Evolutionary conservation across 176 grass and related monocot species (phyloP).

Genomic region (Tuctoria greenei): DNA sequence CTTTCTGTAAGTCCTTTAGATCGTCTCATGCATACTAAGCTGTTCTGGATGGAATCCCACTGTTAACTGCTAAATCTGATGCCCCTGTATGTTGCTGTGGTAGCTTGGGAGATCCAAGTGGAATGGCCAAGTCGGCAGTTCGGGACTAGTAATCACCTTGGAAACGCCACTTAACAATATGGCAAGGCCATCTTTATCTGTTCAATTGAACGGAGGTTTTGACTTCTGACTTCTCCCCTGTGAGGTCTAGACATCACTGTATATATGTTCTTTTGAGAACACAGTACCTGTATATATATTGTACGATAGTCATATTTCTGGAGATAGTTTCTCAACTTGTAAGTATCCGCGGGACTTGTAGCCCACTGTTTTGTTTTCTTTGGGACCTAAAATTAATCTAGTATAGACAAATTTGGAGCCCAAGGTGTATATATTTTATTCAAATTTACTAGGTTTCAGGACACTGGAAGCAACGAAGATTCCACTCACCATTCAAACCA

Average conservation of each 20-base stretch:
- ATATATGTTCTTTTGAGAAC: constrained; percentile 22
- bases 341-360: background rate
- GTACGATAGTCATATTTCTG: constrained; percentile 5
- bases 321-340: constrained; percentile 24
- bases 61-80: background rate
- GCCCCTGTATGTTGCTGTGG: background rate
- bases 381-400: background rate
- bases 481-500: background rate
- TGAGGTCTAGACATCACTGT: constrained; percentile 39
- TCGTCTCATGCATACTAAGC: background rate
- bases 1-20: constrained; percentile 67
- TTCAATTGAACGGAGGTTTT: constrained; percentile 82
- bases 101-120: constrained; percentile 94
- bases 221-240: constrained; percentile 53
- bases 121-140: constrained; percentile 75
- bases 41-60: background rate
- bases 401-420: background rate
- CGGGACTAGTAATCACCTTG: constrained; percentile 75
- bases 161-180: constrained; percentile 73
- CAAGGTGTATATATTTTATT: background rate
- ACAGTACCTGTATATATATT: constrained; percentile 53
- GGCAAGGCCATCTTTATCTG: constrained; percentile 62
- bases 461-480: background rate
- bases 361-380: background rate
- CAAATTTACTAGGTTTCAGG: background rate